Percentiles rank a stretch among this genome's conserved stretches.
phyloP scores from a whole-genome alignment of 192 early-diverging fungal species.

The Backusella westeae region DNA sequence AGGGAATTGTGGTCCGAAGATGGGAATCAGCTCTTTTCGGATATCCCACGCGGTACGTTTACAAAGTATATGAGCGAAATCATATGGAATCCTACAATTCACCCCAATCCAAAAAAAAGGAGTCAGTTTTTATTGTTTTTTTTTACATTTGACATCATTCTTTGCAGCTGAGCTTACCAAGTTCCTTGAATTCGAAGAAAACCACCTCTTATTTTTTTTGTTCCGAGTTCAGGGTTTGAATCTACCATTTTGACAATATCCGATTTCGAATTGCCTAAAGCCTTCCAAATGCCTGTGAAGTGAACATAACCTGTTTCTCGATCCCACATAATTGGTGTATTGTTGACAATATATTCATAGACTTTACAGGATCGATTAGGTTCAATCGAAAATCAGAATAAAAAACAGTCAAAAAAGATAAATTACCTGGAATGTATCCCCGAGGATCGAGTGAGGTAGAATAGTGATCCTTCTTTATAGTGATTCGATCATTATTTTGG shows the following conservation, averaged over 20 bases:
- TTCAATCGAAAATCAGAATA: conserved; percentile 4
- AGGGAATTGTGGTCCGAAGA: conserved; percentile 39
- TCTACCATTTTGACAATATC: conserved; percentile 63
- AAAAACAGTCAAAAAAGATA: not conserved
- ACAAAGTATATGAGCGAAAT: conserved; percentile 38
- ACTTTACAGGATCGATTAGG: conserved; percentile 29
- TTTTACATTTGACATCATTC: not conserved
- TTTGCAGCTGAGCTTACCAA: conserved; percentile 40
- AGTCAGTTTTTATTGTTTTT: not conserved
- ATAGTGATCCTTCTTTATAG: conserved; percentile 53
- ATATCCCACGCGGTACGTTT: conserved; percentile 38
- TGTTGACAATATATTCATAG: conserved; percentile 56
- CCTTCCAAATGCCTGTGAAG: conserved; percentile 63
- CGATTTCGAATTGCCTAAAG: conserved; percentile 55
- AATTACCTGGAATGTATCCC: conserved; percentile 60
- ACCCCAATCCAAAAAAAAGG: not conserved
- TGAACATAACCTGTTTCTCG: conserved; percentile 59
- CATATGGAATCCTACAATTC: conserved; percentile 42
- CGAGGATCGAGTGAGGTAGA: conserved; percentile 60
- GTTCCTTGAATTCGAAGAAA: conserved; percentile 62
- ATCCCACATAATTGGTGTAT: conserved; percentile 65
- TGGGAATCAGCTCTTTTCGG: conserved; percentile 37
- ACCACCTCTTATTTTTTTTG: conserved; percentile 58
- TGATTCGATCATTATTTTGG: conserved; percentile 16
- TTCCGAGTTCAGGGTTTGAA: conserved; percentile 53